Evolutionary conservation across 768 basidiomycete genomes (phyloP).

Genomic region (Filobasidium floriforme): DNA sequence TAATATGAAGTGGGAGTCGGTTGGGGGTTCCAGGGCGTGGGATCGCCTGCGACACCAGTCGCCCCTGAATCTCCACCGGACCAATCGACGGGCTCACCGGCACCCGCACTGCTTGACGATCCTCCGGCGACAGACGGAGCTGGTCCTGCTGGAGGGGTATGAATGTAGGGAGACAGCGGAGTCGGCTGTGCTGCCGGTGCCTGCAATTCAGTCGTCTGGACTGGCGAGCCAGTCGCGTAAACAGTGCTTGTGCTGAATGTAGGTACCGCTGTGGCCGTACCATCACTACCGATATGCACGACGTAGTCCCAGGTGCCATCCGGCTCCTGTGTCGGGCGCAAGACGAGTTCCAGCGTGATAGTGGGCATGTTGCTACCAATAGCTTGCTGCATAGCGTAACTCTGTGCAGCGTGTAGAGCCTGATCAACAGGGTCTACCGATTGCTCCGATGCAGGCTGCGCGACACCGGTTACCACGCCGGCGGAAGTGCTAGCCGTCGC

Average conservation of each 20-base stretch:
- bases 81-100: too few relatives aligned
- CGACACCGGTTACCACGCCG: neutral
- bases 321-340: conserved; percentile 42
- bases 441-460: neutral
- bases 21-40: neutral
- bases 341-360: conserved; percentile 37
- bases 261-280: conserved; percentile 40
- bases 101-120: too few relatives aligned
- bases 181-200: too few relatives aligned
- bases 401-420: conserved; percentile 29
- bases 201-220: too few relatives aligned
- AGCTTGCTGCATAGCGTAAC: conserved; percentile 26
- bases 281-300: conserved; percentile 39
- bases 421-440: conserved; percentile 24
- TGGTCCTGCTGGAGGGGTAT: too few relatives aligned
- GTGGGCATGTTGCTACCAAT: conserved; percentile 36
- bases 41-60: too few relatives aligned
- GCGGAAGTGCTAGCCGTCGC: conserved; percentile 4
- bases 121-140: too few relatives aligned
- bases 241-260: conserved; percentile 1
- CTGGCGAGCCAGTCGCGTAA: too few relatives aligned
- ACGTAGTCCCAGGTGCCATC: conserved; percentile 45
- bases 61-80: too few relatives aligned
- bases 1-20: neutral
- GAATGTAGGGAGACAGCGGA: too few relatives aligned